These are phyloP conservation scores for Acanthamoeba castellanii DNA, from an alignment of 208 protist genomes.

Conservation along the genomic window DNA sequence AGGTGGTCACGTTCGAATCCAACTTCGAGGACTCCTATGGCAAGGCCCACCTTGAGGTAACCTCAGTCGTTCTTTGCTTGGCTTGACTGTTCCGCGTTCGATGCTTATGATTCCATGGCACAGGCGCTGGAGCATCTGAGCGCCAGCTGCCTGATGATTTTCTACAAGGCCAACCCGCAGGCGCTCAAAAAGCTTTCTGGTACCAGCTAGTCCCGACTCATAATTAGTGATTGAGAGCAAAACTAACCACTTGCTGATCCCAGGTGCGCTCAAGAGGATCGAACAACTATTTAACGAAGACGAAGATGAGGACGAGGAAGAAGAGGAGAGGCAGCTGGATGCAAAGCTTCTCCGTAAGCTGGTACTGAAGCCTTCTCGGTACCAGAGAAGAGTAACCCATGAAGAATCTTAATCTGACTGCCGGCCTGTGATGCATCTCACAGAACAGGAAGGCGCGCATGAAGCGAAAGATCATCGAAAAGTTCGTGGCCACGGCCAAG, in stretches of 20 bases:
- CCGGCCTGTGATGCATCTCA: not conserved
- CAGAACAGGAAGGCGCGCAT: constrained; percentile 43
- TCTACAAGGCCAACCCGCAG: constrained; percentile 38
- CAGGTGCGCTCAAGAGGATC: not conserved
- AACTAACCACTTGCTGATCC: too few species aligned
- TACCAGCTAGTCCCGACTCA: not conserved
- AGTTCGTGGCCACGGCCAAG: constrained; percentile 9
- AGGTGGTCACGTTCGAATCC: constrained; percentile 9
- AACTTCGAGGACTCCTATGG: constrained; percentile 31
- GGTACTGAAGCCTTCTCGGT: not conserved
- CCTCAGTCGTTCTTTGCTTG: too few species aligned
- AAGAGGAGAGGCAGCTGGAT: constrained; percentile 8
- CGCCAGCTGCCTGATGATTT: constrained; percentile 33
- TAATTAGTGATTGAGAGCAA: not conserved
- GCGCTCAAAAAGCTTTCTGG: not conserved
- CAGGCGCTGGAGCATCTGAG: constrained; percentile 18
- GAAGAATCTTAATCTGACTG: too few species aligned
- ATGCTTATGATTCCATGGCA: too few species aligned
- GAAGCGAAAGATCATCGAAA: constrained; percentile 46
- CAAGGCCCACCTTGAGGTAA: constrained; percentile 36
- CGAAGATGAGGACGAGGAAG: not conserved
- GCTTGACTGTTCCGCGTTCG: too few species aligned
- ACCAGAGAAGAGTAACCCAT: not conserved
- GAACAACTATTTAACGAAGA: constrained; percentile 22
- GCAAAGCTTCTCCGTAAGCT: constrained; percentile 10